These are phyloP conservation scores for Escovopsis sp. DNA, from an alignment of 2,329 filamentous ascomycete genomes.

Conservation along the genomic window DNA sequence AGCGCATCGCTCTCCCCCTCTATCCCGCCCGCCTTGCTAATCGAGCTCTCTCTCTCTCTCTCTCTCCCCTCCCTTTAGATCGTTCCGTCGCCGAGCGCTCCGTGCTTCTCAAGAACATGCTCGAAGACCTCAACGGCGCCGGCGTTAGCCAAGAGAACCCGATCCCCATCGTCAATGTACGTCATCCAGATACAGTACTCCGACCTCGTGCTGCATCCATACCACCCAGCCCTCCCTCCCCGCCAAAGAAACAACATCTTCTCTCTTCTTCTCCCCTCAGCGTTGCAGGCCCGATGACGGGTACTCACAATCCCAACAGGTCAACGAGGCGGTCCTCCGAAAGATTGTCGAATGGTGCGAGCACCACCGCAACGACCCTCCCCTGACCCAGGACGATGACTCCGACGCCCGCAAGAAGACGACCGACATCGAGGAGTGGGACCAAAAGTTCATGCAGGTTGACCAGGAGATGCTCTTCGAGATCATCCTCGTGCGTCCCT, in stretches of 20 bases:
- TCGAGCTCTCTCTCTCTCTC: no score
- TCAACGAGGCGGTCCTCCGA: conserved; percentile 83
- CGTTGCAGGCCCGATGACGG: no score
- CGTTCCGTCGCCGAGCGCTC: conserved; percentile 80
- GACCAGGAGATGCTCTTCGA: conserved; percentile 99
- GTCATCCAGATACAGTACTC: conserved; percentile 12
- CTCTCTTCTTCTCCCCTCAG: neutral
- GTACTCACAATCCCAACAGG: conserved; percentile 27
- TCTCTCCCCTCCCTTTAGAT: conserved; percentile 32
- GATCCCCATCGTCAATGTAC: conserved; percentile 77
- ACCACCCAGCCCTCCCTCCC: no score
- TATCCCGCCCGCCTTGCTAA: neutral
- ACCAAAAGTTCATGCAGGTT: conserved; percentile 99
- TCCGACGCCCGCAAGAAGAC: conserved; percentile 94
- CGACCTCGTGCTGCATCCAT: no score
- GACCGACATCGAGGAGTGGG: conserved; percentile 98
- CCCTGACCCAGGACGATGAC: conserved; percentile 72
- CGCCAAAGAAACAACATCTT: neutral
- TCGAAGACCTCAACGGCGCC: conserved; percentile 74
- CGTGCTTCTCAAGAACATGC: conserved; percentile 94
- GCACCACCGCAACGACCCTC: conserved; percentile 82
- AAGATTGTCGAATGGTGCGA: conserved; percentile 99
- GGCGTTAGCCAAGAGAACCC: conserved; percentile 40
- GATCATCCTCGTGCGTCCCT: conserved; percentile 71
- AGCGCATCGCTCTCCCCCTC: neutral